Evolutionary conservation across 257 asterid genomes (phyloP).

Genomic region (Solanum microdontum): DNA sequence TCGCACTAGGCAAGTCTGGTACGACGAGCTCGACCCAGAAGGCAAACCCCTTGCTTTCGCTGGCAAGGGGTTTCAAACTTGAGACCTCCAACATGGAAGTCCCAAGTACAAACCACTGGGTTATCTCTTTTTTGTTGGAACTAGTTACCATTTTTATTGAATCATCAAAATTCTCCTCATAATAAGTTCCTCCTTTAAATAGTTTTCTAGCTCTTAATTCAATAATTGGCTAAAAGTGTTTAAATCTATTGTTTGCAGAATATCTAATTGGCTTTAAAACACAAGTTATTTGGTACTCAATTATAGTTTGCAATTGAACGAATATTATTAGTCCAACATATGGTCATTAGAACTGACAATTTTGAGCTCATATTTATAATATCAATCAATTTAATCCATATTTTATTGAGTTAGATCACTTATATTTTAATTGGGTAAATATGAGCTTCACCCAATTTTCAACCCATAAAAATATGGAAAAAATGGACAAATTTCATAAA

Average conservation of each 20-base stretch:
- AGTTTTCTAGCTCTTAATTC: not conserved
- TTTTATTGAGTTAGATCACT: no score
- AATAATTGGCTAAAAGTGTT: not conserved
- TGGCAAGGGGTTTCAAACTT: no score
- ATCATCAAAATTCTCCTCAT: not conserved
- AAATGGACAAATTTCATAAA: not conserved
- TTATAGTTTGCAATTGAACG: not conserved
- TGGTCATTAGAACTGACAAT: not conserved
- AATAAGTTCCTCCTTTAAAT: not conserved
- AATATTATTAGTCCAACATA: not conserved
- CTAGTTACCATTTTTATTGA: not conserved
- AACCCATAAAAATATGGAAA: not conserved
- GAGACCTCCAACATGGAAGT: no score
- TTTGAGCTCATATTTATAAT: not conserved
- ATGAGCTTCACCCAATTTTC: not conserved
- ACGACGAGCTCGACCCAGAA: no score
- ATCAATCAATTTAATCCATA: not conserved
- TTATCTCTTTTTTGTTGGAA: not conserved
- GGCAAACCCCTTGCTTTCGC: no score
- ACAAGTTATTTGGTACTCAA: not conserved
- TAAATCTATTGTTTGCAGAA: not conserved
- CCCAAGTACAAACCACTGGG: no score
- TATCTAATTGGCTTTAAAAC: not conserved
- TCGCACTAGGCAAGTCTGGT: no score
- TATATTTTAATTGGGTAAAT: not conserved